A percentile compares a stretch with the other conserved stretches of the same genome.
Evolutionary conservation across 805 yeast species (phyloP).

Genomic region (Saturnispora bothae): DNA sequence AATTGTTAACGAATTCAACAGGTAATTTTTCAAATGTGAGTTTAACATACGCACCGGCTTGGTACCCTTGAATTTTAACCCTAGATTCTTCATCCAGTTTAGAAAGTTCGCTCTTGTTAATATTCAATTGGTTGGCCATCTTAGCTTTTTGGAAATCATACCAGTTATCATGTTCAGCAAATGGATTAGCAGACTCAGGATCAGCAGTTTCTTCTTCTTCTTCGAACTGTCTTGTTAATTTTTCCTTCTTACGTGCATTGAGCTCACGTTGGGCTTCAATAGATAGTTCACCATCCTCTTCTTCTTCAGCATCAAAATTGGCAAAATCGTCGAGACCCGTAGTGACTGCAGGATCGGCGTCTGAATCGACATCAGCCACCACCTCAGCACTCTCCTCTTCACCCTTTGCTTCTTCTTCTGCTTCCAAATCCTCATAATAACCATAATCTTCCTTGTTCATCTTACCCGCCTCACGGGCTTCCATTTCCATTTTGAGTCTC

Average conservation of each 20-base stretch:
- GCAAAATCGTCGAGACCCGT: slow-evolving; percentile 41
- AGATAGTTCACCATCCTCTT: slow-evolving; percentile 36
- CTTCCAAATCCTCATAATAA: slow-evolving; percentile 25
- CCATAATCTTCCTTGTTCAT: slow-evolving; percentile 27
- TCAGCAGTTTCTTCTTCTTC: slow-evolving; percentile 70
- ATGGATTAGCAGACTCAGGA: slow-evolving; percentile 42
- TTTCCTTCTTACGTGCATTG: slow-evolving; percentile 85
- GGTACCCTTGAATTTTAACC: slow-evolving; percentile 76
- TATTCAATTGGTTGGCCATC: slow-evolving; percentile 91
- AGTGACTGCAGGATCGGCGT: slow-evolving; percentile 34
- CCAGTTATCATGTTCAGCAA: slow-evolving; percentile 88
- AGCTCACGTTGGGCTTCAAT: slow-evolving; percentile 66
- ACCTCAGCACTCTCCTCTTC: slow-evolving; percentile 30
- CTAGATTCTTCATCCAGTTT: slow-evolving; percentile 70
- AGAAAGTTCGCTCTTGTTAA: slow-evolving; percentile 72
- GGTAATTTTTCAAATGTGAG: slow-evolving; percentile 76
- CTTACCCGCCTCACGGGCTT: slow-evolving; percentile 19
- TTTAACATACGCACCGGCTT: slow-evolving; percentile 91
- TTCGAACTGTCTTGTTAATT: slow-evolving; percentile 81
- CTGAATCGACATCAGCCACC: slow-evolving; percentile 31
- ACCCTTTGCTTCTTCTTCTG: slow-evolving; percentile 27
- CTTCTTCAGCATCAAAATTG: slow-evolving; percentile 45
- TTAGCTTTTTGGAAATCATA: slow-evolving; percentile 94
- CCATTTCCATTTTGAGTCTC: slow-evolving; percentile 24
- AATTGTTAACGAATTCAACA: slow-evolving; percentile 79